Evolutionary conservation across 2,329 filamentous ascomycete species (phyloP), one percentile per base, ranked within the genome.

Genomic region (Aspergillus chevalieri): DNA sequence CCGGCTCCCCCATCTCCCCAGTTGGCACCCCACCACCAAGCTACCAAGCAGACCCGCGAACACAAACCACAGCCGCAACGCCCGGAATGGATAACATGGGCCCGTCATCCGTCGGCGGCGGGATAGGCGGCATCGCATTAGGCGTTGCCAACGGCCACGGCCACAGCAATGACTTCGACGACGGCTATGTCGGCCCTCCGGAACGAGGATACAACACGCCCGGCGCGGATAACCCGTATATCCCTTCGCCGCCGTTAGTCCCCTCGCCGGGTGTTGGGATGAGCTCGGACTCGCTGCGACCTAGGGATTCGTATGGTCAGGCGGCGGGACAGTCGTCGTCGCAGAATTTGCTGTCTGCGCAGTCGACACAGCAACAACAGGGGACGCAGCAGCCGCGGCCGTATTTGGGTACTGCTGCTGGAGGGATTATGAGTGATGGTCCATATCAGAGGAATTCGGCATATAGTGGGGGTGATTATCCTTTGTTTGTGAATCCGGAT

Each of bases 61-160:
- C 68, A 6, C 59, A 41, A 17, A 41, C 61, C 52, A 69, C 61
- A 49, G 71, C 65, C 41, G 69, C 74, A 22, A 85, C 83, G 1
- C 81, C 82, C 2, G 84, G 81, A 30, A 77, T 81, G 52, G 84
- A 89, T 69, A 87, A 88, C 64, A 81, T 85, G 55, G 77, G 84
- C 52, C 74, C 81, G 45, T 67, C 74, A 36, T 81, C 85, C 14
- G 75, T 78, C 22, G 74, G 74, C 19, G 85, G 83, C 57, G 85
- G 83, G 49, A 82, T 89, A 67, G 76, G 83, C 26, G 84, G 83
- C 48, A 81, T 87, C 52, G 84, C 85, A 36, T 76, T 83, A 59
- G 80, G 74, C 48, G 80, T 86, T 44, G 84, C 85, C 45, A 83
- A 85, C 58, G 77, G 76, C 46, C 81, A 84, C 68, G 76, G 81